Evolutionary conservation across 2,329 filamentous ascomycete genomes (phyloP), one percentile per base, ranked within the genome.

Genomic region (Xylariales sp.): DNA sequence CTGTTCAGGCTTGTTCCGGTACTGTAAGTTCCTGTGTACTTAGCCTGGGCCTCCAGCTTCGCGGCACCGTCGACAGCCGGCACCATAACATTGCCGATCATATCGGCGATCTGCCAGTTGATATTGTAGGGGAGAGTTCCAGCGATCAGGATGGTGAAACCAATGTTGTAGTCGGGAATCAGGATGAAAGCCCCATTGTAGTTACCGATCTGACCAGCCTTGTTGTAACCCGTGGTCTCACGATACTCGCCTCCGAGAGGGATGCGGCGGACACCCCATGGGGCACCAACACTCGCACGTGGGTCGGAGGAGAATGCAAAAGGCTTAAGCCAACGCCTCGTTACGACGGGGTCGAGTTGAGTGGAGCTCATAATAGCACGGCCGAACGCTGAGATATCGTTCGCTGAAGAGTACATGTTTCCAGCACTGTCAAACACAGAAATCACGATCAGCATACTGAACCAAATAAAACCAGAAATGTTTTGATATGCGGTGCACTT

Each of bases 141-240:
- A 8, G 63, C 67, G 2, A 57, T 44, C 1, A 70, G 51, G 14
- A 68, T 48, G 2, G 52, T 56, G 40, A 70, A 63, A 1, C 67
- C 67, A 12, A 66, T 51, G 33, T 63, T 56, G 33, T 59, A 67
- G 40, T 70, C 66, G 1, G 65, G 67, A 4, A 70, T 42, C 5
- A 72, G 48, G 2, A 58, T 58, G 1, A 72, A 37, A 7, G 60
- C 52, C 2, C 57, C 54, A 14, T 56, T 57, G 41, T 67, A 70
- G 25, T 48, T 44, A 18, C 62, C 59, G 8, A 67, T 51, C 40
- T 66, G 57, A 6, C 68, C 64, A 3, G 56, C 48, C 47, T 73
- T 70, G 42, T 59, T 43, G 37, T 49, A 66, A 5, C 65, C 61
- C n/a, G 58, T 54, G 6, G 66, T 66, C 43, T 66, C 49, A 29